Base-by-base conservation (phyloP, 108 stramenopile species). In the Skeletonema costatum region DNA sequence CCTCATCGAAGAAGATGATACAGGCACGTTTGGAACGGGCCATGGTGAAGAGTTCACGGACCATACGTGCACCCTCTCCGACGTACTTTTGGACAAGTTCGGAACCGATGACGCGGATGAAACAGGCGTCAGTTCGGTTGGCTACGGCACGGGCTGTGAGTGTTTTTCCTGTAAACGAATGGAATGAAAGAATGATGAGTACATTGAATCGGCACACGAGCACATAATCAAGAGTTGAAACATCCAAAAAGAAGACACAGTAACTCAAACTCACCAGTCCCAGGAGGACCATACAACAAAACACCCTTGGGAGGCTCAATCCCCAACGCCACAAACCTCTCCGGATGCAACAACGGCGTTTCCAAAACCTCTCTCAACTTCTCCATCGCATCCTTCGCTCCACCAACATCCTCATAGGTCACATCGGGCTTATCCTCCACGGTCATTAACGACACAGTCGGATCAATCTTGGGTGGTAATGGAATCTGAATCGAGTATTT, bases 371-470 rank as follows among this genome's bases (percentile, higher is more conserved):
- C 92, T 60, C 83, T 71, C 8, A 96, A 84, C 79, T 99, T 98
- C 80, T 98, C 98, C 85, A 99, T 92, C 30, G 93, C 92, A 29
- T 98, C 97, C 80, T 99, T 99, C 64, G 95, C 96, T 13, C 99
- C 99, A 36, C 99, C 99, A 7, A 99, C 99, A 88, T 99, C 99
- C 75, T 99, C 98, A 89, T 99, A 99, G 5, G 99, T 99, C 14
- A 99, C 99, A 90, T 99, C 98, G 14, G 98, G 99, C 89, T 98
- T 99, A 72, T 99, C 99, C 86, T 99, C 99, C 32, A 99, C 99
- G 1, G 98, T 98, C 99, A 99, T 99, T 48, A 99, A 88, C 71
- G 84, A 83, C 9, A 99, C 99, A 25, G 99, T 98, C 25, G 99
- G 98, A 90, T 99, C 99, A 77, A 99, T 99, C 77, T 98, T 97